Base-by-base conservation (phyloP, 2,329 filamentous ascomycete species). In the Fusarium verticillioides region DNA sequence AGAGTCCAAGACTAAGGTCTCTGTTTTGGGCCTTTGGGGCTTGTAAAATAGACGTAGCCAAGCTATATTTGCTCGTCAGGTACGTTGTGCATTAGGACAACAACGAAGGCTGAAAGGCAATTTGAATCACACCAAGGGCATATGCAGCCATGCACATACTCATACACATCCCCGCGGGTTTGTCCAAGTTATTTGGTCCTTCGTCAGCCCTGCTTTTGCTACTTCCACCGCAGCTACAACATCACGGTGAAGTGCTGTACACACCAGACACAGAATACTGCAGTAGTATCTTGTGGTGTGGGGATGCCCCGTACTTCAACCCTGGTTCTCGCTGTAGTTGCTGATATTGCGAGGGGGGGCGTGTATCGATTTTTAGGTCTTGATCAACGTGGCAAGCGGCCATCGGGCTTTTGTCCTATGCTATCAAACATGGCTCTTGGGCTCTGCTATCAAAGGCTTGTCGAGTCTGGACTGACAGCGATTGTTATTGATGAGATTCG, bases 331-430 rank as follows among this genome's bases (percentile, higher is more conserved):
- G 66, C 57, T 73, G 58, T 65, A 60, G 44, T 69, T 73, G 56
- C 69, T 70, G 65, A 69, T 75, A 62, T 57, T 62, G 44, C 58
- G 65, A 52, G 60, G 72, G 73, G 69, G 75, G 56, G 69, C 34
- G 73, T 77, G 65, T 69, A 60, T 67, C 47, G 64, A 60, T 69
- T 69, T 72, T 68, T 65, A 76, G 75, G 67, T 69, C 67, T 70
- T 66, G 63, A 78, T 80, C 79, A 81, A 82, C 80, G 80, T 82
- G 81, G 79, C 80, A 81, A 75, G 61, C 75, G 75, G 69, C 69
- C 72, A 78, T 58, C 68, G 65, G 76, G 63, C 57, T 68, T 54
- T 49, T 43, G 30, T 60, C 40, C 61, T 44, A 67, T 74, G 46
- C 44, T 60, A 59, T 57, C 47, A 64, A 63, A 54, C 57, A 58